phyloP scores from a whole-genome alignment of 2,329 filamentous ascomycete genomes.

The Raffaelea arxii region DNA sequence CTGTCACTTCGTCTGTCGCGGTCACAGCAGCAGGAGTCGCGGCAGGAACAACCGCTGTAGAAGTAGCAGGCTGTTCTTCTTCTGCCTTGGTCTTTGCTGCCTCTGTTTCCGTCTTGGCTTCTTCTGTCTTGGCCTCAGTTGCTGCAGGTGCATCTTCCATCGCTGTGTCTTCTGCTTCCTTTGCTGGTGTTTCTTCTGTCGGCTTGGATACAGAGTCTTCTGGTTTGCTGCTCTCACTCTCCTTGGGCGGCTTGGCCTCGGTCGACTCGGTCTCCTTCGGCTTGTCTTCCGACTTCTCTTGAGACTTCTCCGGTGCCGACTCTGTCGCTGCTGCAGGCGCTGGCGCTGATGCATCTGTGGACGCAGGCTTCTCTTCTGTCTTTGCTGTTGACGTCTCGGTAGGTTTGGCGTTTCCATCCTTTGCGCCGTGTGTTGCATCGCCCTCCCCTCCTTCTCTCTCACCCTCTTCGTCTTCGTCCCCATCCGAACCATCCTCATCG shows the following conservation, averaged over 20 bases:
- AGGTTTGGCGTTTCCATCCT: conserved; percentile 1
- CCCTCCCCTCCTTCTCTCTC: not conserved
- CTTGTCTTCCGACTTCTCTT: too few relatives aligned
- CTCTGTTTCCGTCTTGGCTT: conserved; percentile 3
- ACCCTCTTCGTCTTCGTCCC: not conserved
- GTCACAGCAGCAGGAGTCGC: conserved; percentile 11
- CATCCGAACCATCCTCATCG: not conserved
- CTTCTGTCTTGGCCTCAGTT: not conserved
- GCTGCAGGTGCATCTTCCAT: not conserved
- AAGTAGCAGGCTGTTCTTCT: conserved; percentile 2
- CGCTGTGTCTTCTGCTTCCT: not conserved
- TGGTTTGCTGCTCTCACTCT: too few relatives aligned
- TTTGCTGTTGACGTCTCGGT: not conserved
- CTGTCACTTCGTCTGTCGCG: conserved; percentile 8
- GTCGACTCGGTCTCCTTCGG: conserved; percentile 33
- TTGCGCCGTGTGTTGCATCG: too few relatives aligned
- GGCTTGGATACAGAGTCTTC: too few relatives aligned
- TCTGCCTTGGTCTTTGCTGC: conserved; percentile 3
- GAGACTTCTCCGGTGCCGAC: not conserved
- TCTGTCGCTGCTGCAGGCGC: not conserved
- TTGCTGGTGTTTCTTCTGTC: too few relatives aligned
- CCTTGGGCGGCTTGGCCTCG: conserved; percentile 48
- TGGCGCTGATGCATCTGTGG: not conserved
- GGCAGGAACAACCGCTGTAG: conserved; percentile 1
- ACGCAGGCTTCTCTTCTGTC: not conserved